Conservation (phyloP, 2,329 filamentous ascomycete genomes). For the Chaetomium sp. region DNA sequence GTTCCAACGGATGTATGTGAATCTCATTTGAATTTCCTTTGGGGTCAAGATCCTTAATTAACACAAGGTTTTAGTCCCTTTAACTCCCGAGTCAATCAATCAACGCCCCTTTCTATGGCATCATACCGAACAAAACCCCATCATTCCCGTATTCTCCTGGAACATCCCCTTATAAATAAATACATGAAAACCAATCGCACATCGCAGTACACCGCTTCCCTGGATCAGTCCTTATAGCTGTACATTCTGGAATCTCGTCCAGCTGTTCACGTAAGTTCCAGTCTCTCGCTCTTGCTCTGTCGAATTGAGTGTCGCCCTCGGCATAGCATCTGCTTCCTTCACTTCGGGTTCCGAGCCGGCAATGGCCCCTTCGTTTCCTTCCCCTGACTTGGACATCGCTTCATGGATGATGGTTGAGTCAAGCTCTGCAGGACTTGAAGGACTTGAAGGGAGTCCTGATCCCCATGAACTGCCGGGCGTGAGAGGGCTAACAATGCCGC, state of each 20-base stretch:
- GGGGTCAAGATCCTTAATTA: not conserved
- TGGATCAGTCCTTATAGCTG: slow-evolving; percentile 19
- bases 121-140: not conserved
- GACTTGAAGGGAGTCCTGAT: not conserved
- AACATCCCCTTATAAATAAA: not conserved
- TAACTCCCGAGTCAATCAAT: not conserved
- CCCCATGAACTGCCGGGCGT: not conserved
- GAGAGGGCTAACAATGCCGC: slow-evolving; percentile 13
- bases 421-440: slow-evolving; percentile 23
- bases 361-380: not conserved
- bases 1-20: not conserved
- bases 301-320: slow-evolving; percentile 35
- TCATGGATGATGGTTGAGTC: slow-evolving; percentile 21
- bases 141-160: not conserved
- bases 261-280: slow-evolving; percentile 37
- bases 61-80: not conserved
- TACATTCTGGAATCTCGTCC: slow-evolving; percentile 29
- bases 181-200: not conserved
- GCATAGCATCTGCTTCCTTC: not conserved
- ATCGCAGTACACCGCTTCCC: not conserved
- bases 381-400: not conserved
- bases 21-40: not conserved
- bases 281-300: slow-evolving; percentile 33
- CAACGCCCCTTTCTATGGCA: not conserved
- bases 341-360: not conserved